Conservation (phyloP, 495 filamentous ascomycete genomes). For the Bacidia rubella region DNA sequence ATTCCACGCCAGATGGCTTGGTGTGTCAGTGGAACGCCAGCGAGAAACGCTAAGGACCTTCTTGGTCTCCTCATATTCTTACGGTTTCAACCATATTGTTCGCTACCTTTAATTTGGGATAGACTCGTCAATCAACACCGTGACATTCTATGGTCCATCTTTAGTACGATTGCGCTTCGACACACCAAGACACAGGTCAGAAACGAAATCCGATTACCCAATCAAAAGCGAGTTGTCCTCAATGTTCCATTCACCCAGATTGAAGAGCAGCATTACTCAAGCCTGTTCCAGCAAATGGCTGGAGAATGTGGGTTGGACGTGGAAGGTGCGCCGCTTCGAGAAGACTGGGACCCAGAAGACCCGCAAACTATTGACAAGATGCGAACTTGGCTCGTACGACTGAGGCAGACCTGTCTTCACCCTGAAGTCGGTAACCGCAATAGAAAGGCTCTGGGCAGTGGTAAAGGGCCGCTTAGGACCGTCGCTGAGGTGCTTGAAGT, state of each 20-base stretch:
- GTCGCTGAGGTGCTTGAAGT: conserved; percentile 70
- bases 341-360: conserved; percentile 51
- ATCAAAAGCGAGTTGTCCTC: conserved; percentile 73
- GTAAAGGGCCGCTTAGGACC: conserved; percentile 55
- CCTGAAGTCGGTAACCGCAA: conserved; percentile 60
- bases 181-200: conserved; percentile 75
- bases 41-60: conserved; percentile 58
- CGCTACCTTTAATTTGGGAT: conserved; percentile 48
- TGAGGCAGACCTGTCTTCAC: conserved; percentile 81
- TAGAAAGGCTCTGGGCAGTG: conserved; percentile 50
- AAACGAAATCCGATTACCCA: conserved; percentile 50
- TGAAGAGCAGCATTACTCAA: conserved; percentile 75
- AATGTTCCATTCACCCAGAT: conserved; percentile 77
- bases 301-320: conserved; percentile 48
- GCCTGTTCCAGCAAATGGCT: conserved; percentile 60
- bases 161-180: conserved; percentile 56
- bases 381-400: conserved; percentile 51
- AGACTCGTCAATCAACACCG: conserved; percentile 44
- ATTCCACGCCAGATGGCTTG: conserved; percentile 68
- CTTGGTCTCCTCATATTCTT: conserved; percentile 70
- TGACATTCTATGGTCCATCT: conserved; percentile 48
- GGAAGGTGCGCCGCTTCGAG: conserved; percentile 44
- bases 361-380: conserved; percentile 45
- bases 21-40: conserved; percentile 86
- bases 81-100: conserved; percentile 58